phyloP scores from a whole-genome alignment of 2,329 filamentous ascomycete species.

The Aspergillus japonicus region DNA sequence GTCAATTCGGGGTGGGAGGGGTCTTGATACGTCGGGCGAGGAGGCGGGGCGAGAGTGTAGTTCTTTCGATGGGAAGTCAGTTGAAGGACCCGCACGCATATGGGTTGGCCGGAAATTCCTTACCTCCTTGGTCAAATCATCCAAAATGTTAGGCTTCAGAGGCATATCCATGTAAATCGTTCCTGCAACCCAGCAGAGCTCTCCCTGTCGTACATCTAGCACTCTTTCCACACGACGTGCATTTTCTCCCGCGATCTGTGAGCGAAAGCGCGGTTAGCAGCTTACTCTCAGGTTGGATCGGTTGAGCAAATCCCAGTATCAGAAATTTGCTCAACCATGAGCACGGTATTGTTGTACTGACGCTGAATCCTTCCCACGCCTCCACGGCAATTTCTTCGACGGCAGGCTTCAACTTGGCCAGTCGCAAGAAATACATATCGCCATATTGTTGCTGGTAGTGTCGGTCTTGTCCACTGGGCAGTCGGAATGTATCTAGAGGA shows the following conservation, averaged over 20 bases:
- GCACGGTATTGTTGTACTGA: constrained; percentile 30
- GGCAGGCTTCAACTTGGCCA: constrained; percentile 80
- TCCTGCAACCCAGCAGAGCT: constrained; percentile 91
- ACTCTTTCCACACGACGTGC: constrained; percentile 80
- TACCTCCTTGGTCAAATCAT: constrained; percentile 91
- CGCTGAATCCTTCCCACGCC: constrained; percentile 72
- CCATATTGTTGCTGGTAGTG: constrained; percentile 94
- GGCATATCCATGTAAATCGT: constrained; percentile 98
- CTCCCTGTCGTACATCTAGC: constrained; percentile 89
- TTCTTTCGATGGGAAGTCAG: constrained; percentile 54
- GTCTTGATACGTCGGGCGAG: constrained; percentile 72
- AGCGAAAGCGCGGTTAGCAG: neutral
- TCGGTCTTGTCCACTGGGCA: constrained; percentile 61
- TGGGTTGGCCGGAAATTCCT: constrained; percentile 28
- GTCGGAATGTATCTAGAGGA: constrained; percentile 70
- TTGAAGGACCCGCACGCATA: neutral
- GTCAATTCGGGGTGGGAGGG: constrained; percentile 47
- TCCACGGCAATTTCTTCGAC: constrained; percentile 72
- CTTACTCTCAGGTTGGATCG: neutral
- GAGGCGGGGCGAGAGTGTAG: constrained; percentile 81
- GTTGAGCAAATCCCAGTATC: neutral
- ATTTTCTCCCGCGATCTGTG: constrained; percentile 68
- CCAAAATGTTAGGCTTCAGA: constrained; percentile 90
- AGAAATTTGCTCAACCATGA: neutral
- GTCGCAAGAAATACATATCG: constrained; percentile 94